Conservation (phyloP, 306 rosid species). For the Trichosanthes truncata region DNA sequence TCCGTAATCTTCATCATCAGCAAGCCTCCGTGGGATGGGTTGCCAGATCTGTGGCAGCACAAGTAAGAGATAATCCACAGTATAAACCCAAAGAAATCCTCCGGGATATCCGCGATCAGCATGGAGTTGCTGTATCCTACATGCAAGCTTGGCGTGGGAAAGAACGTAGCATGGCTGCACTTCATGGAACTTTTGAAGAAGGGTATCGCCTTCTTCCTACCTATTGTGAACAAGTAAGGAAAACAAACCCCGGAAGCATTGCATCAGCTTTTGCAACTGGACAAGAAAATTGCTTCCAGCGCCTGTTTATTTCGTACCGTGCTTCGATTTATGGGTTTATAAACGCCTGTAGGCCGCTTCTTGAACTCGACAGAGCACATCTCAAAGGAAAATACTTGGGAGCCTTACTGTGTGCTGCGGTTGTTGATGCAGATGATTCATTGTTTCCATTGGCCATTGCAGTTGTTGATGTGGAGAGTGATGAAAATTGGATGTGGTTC, state of each 20-base stretch:
- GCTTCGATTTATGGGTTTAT: slow-evolving; percentile 92
- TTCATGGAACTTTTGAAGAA: slow-evolving; percentile 98
- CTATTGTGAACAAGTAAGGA: slow-evolving; percentile 87
- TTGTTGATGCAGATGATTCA: slow-evolving; percentile 88
- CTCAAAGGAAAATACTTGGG: slow-evolving; percentile 94
- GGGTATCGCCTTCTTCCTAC: slow-evolving; percentile 89
- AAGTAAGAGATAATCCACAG: slow-evolving; percentile 89
- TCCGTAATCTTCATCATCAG: slow-evolving; percentile 89
- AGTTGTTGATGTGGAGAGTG: slow-evolving; percentile 79
- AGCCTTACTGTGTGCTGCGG: slow-evolving; percentile 74
- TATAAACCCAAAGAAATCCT: slow-evolving; percentile 92
- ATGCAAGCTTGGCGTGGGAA: slow-evolving; percentile 99
- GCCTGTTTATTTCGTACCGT: slow-evolving; percentile 74
- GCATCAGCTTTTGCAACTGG: slow-evolving; percentile 92
- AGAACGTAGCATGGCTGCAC: slow-evolving; percentile 99
- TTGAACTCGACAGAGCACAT: slow-evolving; percentile 85
- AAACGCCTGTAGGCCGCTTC: slow-evolving; percentile 94
- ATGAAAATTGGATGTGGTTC: slow-evolving; percentile 99
- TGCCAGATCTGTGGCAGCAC: slow-evolving; percentile 95
- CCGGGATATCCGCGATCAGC: slow-evolving; percentile 92
- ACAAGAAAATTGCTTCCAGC: slow-evolving; percentile 84
- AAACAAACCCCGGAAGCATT: slow-evolving; percentile 85
- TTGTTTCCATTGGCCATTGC: slow-evolving; percentile 88
- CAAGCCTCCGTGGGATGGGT: slow-evolving; percentile 99
- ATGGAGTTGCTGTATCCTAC: slow-evolving; percentile 97